Base-by-base conservation (phyloP, 352 stramenopile species). In the Pythium folliculosum region DNA sequence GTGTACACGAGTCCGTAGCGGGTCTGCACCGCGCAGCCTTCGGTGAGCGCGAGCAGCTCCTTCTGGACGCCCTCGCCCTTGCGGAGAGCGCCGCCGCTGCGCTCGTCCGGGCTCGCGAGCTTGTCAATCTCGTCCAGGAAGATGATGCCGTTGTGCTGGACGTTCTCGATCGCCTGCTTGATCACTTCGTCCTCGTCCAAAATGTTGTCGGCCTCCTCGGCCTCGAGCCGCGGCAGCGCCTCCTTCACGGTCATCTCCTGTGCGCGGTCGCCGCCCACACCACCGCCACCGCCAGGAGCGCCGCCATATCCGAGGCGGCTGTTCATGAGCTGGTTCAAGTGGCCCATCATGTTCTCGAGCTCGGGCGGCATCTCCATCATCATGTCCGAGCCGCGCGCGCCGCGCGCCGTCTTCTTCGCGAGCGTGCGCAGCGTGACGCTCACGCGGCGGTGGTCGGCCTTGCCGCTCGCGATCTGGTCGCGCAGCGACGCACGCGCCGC, bases 91-190 rank as follows among this genome's bases (percentile, higher is more conserved):
- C 92, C 92, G 65, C 98, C 95, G n/a, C 91, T 82, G 14, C 82
- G 82, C 54, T 98, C 94, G 55, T 92, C 86, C 25, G 86, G 77
- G 47, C 82, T 94, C 45, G 97, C 97, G 52, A 99, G 96, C 80
- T 99, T 99, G 80, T 99, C 97, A 57, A 99, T 99, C 76, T 99
- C 98, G 81, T 99, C 98, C 61, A 99, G 97, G 71, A 99, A 99
- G 25, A 99, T 96, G 76, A 99, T 99, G 25, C 98, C 98, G 66
- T 96, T 97, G 77, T 99, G 90, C 78, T 99, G 96, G 49, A 99
- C 97, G 60, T 88, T 90, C 61, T 92, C 82, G 48, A 94, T 69
- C 5, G 86, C 86, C 6, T 70, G 77, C 68, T 90, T 86, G 38
- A 94, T 74, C 25, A 94, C 80, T 35, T 91, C 81, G 30, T 91